These are phyloP conservation scores for Eremothecium gossypii DNA, from an alignment of 1,139 yeast species.

Conservation along the genomic window DNA sequence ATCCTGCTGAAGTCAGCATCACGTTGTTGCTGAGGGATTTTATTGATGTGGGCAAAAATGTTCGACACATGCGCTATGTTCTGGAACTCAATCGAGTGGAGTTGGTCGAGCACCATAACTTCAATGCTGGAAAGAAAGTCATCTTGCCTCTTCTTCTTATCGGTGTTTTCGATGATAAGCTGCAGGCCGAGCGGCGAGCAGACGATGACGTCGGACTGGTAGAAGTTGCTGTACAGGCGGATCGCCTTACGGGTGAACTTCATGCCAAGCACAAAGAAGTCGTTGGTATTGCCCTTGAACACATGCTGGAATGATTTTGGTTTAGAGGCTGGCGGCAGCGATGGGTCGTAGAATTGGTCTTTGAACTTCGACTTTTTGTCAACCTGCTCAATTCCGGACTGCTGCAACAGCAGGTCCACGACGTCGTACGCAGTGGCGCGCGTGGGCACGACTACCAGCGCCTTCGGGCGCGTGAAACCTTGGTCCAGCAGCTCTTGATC, in stretches of 20 bases:
- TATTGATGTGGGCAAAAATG: constrained; percentile 62
- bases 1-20: constrained; percentile 90
- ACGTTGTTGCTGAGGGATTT: constrained; percentile 65
- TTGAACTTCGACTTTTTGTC: constrained; percentile 74
- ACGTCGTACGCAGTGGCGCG: constrained; percentile 68
- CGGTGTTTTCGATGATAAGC: constrained; percentile 53
- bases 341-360: constrained; percentile 53
- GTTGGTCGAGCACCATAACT: constrained; percentile 66
- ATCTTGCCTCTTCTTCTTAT: constrained; percentile 43
- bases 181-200: constrained; percentile 92
- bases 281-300: constrained; percentile 86
- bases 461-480: constrained; percentile 92
- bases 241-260: constrained; percentile 83
- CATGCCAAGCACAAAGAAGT: constrained; percentile 80
- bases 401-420: constrained; percentile 50
- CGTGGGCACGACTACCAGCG: constrained; percentile 74
- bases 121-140: constrained; percentile 90
- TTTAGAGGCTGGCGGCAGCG: constrained; percentile 45
- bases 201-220: constrained; percentile 73
- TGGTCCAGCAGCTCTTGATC: constrained; percentile 68
- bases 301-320: constrained; percentile 75
- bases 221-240: constrained; percentile 76
- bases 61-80: constrained; percentile 81
- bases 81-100: constrained; percentile 85
- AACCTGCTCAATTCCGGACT: constrained; percentile 63